Evolutionary conservation across 163 green algal species (phyloP).

Genomic region (Scenedesmus sp.): DNA sequence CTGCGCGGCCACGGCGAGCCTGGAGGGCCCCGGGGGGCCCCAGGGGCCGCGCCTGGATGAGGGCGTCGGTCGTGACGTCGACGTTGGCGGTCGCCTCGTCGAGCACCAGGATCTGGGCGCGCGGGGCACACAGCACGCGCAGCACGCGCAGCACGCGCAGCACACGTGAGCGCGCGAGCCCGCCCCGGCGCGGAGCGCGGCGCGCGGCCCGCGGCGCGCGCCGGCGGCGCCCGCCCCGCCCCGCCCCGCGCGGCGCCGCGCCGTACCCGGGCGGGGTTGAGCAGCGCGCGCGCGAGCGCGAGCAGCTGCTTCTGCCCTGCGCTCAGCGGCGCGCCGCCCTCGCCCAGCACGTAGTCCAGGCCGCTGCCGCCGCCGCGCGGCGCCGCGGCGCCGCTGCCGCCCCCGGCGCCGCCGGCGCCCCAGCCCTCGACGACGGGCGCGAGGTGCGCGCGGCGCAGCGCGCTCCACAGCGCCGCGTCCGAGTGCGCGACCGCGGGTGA

Average conservation of each 20-base stretch:
- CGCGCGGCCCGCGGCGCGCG: too few relatives aligned
- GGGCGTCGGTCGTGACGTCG: slow-evolving; percentile 83
- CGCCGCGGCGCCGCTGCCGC: too few relatives aligned
- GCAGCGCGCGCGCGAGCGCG: slow-evolving; percentile 82
- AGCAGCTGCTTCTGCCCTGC: slow-evolving; percentile 88
- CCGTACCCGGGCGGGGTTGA: slow-evolving; percentile 68
- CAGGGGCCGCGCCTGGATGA: slow-evolving; percentile 68
- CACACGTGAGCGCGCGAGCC: too few relatives aligned
- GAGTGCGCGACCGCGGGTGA: slow-evolving; percentile 69
- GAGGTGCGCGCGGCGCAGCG: slow-evolving; percentile 64
- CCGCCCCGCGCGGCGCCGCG: not conserved
- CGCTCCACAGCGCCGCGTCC: slow-evolving; percentile 74
- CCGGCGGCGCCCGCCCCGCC: not conserved
- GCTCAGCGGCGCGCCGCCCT: slow-evolving; percentile 70
- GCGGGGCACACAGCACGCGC: not conserved
- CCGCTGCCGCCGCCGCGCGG: too few relatives aligned
- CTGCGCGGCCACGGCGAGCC: slow-evolving; percentile 1
- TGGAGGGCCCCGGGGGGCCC: not conserved
- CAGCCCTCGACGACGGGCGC: slow-evolving; percentile 56
- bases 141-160: not conserved
- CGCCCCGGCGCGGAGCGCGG: too few relatives aligned
- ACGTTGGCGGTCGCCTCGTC: slow-evolving; percentile 67
- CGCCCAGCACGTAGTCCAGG: slow-evolving; percentile 67
- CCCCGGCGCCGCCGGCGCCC: slow-evolving; percentile 24
- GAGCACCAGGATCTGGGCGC: slow-evolving; percentile 61